Evolutionary conservation across 2,329 filamentous ascomycete genomes (phyloP), one percentile per base, ranked within the genome.

Genomic region (Zelopaecilomyces penicillatus): DNA sequence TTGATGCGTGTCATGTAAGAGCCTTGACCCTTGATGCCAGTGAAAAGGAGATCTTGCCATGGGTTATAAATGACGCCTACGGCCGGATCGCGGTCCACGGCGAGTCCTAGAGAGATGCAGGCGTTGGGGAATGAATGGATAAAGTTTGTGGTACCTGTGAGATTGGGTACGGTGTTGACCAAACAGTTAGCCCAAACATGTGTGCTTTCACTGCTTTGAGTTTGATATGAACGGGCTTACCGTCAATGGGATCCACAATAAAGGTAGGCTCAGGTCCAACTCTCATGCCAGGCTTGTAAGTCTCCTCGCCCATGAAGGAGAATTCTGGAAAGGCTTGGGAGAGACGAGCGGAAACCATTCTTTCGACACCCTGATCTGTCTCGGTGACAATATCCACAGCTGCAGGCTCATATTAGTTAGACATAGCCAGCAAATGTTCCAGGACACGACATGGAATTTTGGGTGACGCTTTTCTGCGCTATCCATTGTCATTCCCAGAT

Each of bases 41-140:
- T 81, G 68, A 82, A 91, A 36, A 90, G 68, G 6, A 75, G 71
- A 55, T 81, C 75, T 40, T 78, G 79, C 65, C 83, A 88, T 0
- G 86, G 86, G 65, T 90, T 90, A 68, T 87, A 90, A 50, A 91
- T 80, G 46, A 91, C 80, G 49, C 86, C 86, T 37, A 90, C 73
- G 43, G 71, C 69, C 26, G 86, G 84, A 8, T 60, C 57, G 50
- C 75, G 75, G 56, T 75, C 65, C 49, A 88, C 65, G 37, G 82
- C 75, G 46, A 91, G 73, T 38, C 85, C 86, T 31, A 91, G 78
- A 8, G 83, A 87, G 65, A 90, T 82, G 66, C 81, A 86, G 50
- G 86, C 84, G 55, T 80, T 75, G 4, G 84, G 83, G 65, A 87
- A 83, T 19, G 75, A 76, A 65, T 90, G 86, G 39, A 90, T 76